Evolutionary conservation across 2,329 filamentous ascomycete genomes (phyloP).

Genomic region (Colletotrichum noveboracense): DNA sequence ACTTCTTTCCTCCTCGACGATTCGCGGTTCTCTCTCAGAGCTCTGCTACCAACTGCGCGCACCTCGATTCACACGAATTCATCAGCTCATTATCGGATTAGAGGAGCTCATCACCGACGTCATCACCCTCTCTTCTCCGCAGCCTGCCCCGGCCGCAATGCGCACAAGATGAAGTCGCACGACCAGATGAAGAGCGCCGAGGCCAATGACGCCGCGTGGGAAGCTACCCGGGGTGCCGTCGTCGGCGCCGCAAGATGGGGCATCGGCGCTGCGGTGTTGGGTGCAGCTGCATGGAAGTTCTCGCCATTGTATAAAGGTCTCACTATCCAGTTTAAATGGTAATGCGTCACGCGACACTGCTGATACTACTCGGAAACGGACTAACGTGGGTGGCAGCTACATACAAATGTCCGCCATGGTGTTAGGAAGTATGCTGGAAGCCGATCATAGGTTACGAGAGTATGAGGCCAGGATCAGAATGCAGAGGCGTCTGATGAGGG

Average conservation of each 20-base stretch:
- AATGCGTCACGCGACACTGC: slow-evolving; percentile 35
- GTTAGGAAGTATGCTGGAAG: slow-evolving; percentile 78
- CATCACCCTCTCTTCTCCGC: background rate
- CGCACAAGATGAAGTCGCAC: slow-evolving; percentile 50
- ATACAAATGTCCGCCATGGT: slow-evolving; percentile 88
- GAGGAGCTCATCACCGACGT: background rate
- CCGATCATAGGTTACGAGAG: slow-evolving; percentile 69
- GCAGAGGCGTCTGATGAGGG: slow-evolving; percentile 66
- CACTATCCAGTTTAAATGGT: slow-evolving; percentile 82
- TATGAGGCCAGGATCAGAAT: slow-evolving; percentile 71
- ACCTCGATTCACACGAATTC: background rate
- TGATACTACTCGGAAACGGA: background rate
- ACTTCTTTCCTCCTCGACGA: background rate
- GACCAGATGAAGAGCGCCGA: slow-evolving; percentile 69
- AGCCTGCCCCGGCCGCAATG: background rate
- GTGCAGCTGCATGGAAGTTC: slow-evolving; percentile 64
- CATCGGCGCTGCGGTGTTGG: slow-evolving; percentile 65
- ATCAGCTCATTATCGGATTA: background rate
- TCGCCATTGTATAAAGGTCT: slow-evolving; percentile 76
- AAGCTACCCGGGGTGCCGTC: slow-evolving; percentile 70
- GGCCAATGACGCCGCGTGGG: slow-evolving; percentile 72
- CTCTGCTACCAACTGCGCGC: no score
- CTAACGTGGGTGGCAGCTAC: slow-evolving; percentile 57
- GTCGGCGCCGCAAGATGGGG: slow-evolving; percentile 77
- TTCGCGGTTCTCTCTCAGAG: background rate